These are phyloP conservation scores for Phytophthora vignae DNA, from an alignment of 352 stramenopile genomes.

Conservation along the genomic window DNA sequence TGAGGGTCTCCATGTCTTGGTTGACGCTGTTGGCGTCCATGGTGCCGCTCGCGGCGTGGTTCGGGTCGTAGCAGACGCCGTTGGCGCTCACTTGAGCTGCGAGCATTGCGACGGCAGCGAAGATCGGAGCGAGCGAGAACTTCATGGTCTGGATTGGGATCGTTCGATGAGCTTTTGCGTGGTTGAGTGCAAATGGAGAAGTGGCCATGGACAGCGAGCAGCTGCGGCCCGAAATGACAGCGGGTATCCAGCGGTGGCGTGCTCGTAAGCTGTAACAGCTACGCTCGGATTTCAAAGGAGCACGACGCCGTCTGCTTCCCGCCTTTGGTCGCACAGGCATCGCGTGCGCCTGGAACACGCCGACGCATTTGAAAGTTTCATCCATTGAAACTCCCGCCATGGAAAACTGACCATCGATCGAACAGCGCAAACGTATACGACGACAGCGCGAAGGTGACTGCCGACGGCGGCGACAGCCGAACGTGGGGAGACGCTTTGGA, in stretches of 20 bases:
- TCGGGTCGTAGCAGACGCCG: constrained; percentile 73
- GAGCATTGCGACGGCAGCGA: constrained; percentile 30
- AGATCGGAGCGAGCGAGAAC: constrained; percentile 28
- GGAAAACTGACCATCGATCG: constrained; percentile 11
- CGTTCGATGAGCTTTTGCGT: background rate
- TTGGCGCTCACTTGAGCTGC: constrained; percentile 48
- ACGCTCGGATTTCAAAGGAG: constrained; percentile 18
- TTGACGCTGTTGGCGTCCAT: constrained; percentile 37
- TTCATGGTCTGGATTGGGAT: constrained; percentile 41
- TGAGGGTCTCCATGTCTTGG: constrained; percentile 57
- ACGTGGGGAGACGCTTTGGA: background rate
- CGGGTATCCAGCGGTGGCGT: constrained; percentile 29
- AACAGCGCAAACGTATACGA: background rate
- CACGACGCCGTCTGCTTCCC: background rate
- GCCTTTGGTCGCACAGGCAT: constrained; percentile 21
- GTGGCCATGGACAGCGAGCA: constrained; percentile 11
- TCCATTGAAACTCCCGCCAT: constrained; percentile 17
- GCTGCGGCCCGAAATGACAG: constrained; percentile 5
- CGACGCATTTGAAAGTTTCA: background rate
- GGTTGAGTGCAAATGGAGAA: constrained; percentile 32
- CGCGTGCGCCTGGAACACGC: constrained; percentile 18
- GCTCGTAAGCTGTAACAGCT: constrained; percentile 29
- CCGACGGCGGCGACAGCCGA: background rate
- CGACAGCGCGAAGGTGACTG: background rate
- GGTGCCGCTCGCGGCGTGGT: constrained; percentile 38